phyloP scores from a whole-genome alignment of 164 flowering plant species.

The Saururus chinensis region DNA sequence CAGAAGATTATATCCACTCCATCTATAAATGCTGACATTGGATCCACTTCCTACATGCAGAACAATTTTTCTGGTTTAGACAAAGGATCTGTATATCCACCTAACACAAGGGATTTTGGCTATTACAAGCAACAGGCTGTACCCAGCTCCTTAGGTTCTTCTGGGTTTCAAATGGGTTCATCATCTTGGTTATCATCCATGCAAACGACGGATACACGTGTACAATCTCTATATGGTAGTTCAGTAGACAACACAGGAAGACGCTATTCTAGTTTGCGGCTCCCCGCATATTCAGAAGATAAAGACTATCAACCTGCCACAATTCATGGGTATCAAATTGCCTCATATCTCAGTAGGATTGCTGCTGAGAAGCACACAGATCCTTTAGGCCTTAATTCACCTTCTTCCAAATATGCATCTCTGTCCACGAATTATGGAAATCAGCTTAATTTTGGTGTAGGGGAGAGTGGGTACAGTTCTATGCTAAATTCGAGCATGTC shows the following conservation, averaged over 20 bases:
- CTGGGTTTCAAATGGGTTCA: slow-evolving; percentile 41
- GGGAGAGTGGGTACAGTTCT: slow-evolving; percentile 39
- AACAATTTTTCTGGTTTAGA: slow-evolving; percentile 31
- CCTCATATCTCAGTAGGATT: slow-evolving; percentile 46
- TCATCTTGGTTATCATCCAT: slow-evolving; percentile 37
- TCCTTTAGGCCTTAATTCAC: slow-evolving; percentile 24
- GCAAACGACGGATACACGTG: slow-evolving; percentile 46
- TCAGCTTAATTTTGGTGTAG: slow-evolving; percentile 26
- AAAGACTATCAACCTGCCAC: slow-evolving; percentile 88
- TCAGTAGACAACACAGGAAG: slow-evolving; percentile 43
- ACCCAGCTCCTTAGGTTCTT: slow-evolving; percentile 31
- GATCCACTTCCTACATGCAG: slow-evolving; percentile 27
- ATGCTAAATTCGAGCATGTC: slow-evolving; percentile 36
- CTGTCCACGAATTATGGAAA: slow-evolving; percentile 39
- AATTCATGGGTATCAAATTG: slow-evolving; percentile 74
- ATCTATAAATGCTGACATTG: slow-evolving; percentile 29
- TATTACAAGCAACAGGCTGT: slow-evolving; percentile 43
- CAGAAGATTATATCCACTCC: slow-evolving; percentile 20
- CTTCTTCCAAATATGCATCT: slow-evolving; percentile 28
- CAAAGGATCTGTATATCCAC: slow-evolving; percentile 29
- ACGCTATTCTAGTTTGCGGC: slow-evolving; percentile 73
- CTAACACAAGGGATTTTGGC: slow-evolving; percentile 27
- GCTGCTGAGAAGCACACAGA: slow-evolving; percentile 35
- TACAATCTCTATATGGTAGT: slow-evolving; percentile 30
- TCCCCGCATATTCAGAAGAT: slow-evolving; percentile 46